These are phyloP conservation scores for Fusarium stilboides DNA, from an alignment of 2,329 filamentous ascomycete species.

Conservation along the genomic window DNA sequence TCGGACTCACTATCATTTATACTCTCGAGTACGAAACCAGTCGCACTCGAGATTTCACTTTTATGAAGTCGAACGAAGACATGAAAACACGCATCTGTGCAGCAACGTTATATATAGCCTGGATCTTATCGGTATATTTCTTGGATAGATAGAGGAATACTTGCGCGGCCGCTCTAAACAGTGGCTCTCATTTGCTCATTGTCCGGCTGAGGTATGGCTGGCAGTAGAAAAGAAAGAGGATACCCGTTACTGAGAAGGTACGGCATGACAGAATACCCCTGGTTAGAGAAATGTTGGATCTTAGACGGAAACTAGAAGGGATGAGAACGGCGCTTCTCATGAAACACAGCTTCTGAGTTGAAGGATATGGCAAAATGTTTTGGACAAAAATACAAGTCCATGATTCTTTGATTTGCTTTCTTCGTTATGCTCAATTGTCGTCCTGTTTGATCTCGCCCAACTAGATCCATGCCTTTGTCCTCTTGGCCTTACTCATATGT, in stretches of 20 bases:
- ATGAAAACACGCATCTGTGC: constrained; percentile 33
- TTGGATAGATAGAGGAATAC: constrained; percentile 35
- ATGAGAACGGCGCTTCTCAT: neutral
- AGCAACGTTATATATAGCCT: constrained; percentile 39
- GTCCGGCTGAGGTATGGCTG: constrained; percentile 12
- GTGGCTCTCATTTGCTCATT: constrained; percentile 4
- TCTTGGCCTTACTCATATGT: constrained; percentile 22
- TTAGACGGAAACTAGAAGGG: constrained; percentile 30
- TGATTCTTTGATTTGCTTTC: constrained; percentile 27
- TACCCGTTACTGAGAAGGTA: constrained; percentile 14
- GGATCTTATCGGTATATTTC: constrained; percentile 44
- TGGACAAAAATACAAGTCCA: constrained; percentile 39
- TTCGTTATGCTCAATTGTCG: constrained; percentile 11
- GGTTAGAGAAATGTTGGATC: constrained; percentile 15
- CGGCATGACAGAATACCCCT: constrained; percentile 32
- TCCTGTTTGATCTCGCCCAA: constrained; percentile 13
- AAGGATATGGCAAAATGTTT: neutral
- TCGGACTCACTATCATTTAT: constrained; percentile 2
- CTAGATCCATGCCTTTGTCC: constrained; percentile 18
- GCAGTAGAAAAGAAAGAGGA: constrained; percentile 19
- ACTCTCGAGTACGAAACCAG: constrained; percentile 23
- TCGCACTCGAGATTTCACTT: constrained; percentile 29
- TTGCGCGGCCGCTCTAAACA: constrained; percentile 18
- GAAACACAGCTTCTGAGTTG: neutral
- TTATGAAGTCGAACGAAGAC: constrained; percentile 44